Base-by-base conservation (phyloP, 2,329 filamentous ascomycete species). In the Rhynchosporium secalis region DNA sequence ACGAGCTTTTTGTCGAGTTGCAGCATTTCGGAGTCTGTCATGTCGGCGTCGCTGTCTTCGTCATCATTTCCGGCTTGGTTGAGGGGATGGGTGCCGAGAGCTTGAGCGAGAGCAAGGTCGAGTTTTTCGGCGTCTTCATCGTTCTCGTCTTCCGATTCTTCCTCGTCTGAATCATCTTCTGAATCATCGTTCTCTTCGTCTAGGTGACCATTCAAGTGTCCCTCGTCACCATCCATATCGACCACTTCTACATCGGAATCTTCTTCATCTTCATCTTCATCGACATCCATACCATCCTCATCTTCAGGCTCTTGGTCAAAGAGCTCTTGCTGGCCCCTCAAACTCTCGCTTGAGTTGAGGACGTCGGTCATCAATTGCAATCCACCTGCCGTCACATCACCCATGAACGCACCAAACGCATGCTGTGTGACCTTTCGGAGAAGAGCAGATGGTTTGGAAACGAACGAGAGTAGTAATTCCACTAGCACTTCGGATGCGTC, bases 21-120 rank as follows among this genome's bases (percentile, higher is more conserved):
- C 77, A 96, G 87, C 95, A 98, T 98, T 73, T 96, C 89, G 20
- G 94, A 92, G 76, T 98, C 94, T 65, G 92, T 89, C 92, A 99
- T 96, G 76, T 96, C 91, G 2, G 84, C 86, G 63, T 89, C 89
- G 9, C 83, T 83, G 36, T 86, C 86, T 1, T 81, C 83, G 0
- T 79, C 79, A 1, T 82, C 82, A 1, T 81, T 79, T 15, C 76
- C 77, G 65, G 86, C 83, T 58, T 86, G 83, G 72, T 88, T 84
- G 28, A 86, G 77, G 7, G 79, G 78, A 64, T 89, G 88, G 59
- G 88, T 93, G 46, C 90, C 87, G 2, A 96, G 84, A 2, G 93
- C 89, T 67, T 87, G 83, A 2, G 90, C 90, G 33, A 97, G 84
- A 60, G 91, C 88, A 46, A 87, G 86, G 69, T 96, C 88, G 31